phyloP scores from a whole-genome alignment of 2,329 filamentous ascomycete genomes.

The Xylaria sp. region DNA sequence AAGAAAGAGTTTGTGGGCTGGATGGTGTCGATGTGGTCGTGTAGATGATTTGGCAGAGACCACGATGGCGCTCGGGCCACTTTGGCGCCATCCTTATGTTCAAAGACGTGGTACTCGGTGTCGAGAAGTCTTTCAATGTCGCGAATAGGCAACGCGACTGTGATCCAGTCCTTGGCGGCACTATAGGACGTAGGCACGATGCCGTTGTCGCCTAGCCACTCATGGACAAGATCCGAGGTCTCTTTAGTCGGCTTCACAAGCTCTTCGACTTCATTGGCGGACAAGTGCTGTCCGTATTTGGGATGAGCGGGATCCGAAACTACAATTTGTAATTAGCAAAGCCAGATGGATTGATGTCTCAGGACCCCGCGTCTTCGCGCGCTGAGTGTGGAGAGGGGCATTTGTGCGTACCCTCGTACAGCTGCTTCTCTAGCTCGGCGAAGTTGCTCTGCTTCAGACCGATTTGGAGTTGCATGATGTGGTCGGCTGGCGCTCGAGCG shows the following conservation, averaged over 20 bases:
- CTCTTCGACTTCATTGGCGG: constrained; percentile 55
- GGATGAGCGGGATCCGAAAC: constrained; percentile 58
- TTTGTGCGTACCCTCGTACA: constrained; percentile 43
- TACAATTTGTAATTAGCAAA: constrained; percentile 30
- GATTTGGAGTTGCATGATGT: constrained; percentile 60
- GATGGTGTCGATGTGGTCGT: constrained; percentile 63
- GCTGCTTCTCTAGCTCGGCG: constrained; percentile 58
- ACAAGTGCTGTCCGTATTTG: constrained; percentile 62
- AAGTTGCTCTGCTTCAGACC: constrained; percentile 63
- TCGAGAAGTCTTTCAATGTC: constrained; percentile 58
- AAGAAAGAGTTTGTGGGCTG: constrained; percentile 67
- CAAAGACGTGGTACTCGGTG: constrained; percentile 57
- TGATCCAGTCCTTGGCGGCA: constrained; percentile 63
- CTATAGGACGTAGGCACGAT: constrained; percentile 53
- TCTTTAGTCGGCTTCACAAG: constrained; percentile 59
- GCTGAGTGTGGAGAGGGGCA: not conserved
- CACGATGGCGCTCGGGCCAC: constrained; percentile 59
- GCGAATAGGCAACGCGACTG: constrained; percentile 56
- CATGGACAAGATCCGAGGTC: constrained; percentile 56
- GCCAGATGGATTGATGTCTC: not conserved
- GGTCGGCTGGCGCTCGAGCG: constrained; percentile 52
- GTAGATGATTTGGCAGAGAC: constrained; percentile 63
- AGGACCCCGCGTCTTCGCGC: not conserved
- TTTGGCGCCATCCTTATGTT: constrained; percentile 58
- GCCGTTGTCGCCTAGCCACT: constrained; percentile 61